Percentiles rank a stretch among this genome's conserved stretches.
These are phyloP conservation scores for Metschnikowia drakensbergensis DNA, from an alignment of 805 yeast species.

Conservation along the genomic window DNA sequence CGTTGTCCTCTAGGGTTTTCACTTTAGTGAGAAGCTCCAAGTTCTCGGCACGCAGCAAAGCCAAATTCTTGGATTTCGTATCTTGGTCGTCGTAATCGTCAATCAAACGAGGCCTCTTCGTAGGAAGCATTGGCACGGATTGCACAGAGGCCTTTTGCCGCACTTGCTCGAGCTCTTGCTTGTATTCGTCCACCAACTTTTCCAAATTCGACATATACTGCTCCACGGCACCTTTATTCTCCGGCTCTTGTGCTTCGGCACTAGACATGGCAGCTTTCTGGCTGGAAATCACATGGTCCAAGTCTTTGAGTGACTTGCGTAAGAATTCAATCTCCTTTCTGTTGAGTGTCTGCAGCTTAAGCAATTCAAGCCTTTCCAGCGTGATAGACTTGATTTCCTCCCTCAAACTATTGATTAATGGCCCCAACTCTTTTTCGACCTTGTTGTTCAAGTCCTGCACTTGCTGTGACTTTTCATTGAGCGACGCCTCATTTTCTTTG, in stretches of 20 bases:
- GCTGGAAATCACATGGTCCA: constrained; percentile 32
- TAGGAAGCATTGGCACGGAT: constrained; percentile 15
- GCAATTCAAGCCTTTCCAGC: constrained; percentile 33
- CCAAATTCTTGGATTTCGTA: constrained; percentile 15
- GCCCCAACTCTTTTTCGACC: constrained; percentile 11
- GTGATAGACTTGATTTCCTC: constrained; percentile 4
- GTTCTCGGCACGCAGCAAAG: constrained; percentile 40
- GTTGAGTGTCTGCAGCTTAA: constrained; percentile 51
- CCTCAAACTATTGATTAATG: constrained; percentile 15
- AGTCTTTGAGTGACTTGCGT: constrained; percentile 50
- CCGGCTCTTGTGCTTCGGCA: constrained; percentile 8
- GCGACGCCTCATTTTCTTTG: constrained; percentile 20
- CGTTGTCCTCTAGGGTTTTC: constrained; percentile 34
- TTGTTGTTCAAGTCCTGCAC: constrained; percentile 3
- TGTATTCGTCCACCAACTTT: constrained; percentile 52
- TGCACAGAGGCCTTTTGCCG: constrained; percentile 26
- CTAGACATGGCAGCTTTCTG: constrained; percentile 10
- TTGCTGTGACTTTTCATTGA: constrained; percentile 15
- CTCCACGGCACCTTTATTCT: constrained; percentile 28
- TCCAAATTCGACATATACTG: constrained; percentile 42
- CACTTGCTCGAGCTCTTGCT: constrained; percentile 45
- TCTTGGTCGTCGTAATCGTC: constrained; percentile 16
- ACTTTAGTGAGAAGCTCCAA: constrained; percentile 34
- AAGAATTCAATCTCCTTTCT: constrained; percentile 56
- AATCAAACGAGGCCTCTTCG: constrained; percentile 25